Evolutionary conservation across 2,329 filamentous ascomycete genomes (phyloP).

Genomic region (Corynespora cassiicola): DNA sequence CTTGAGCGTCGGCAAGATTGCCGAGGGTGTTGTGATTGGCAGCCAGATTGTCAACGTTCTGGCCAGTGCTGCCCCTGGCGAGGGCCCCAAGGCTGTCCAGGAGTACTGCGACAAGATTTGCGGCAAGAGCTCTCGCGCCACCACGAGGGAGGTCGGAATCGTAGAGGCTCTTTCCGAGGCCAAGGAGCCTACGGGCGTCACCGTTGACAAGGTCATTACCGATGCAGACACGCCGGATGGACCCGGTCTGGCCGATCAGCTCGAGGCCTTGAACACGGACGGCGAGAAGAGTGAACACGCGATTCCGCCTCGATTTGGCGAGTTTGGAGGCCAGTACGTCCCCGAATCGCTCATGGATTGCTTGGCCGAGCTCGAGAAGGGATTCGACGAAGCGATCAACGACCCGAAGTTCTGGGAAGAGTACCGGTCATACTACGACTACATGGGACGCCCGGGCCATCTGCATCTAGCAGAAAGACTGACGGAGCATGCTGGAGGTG

Average conservation of each 20-base stretch:
- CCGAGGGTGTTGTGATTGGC: conserved; percentile 95
- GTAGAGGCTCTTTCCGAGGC: conserved; percentile 71
- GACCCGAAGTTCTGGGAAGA: conserved; percentile 97
- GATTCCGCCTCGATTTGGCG: conserved; percentile 86
- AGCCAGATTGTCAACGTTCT: conserved; percentile 91
- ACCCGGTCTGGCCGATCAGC: conserved; percentile 78
- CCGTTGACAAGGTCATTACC: conserved; percentile 72
- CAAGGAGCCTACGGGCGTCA: conserved; percentile 67
- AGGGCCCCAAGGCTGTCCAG: conserved; percentile 75
- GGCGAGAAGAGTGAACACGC: conserved; percentile 52
- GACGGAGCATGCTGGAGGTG: conserved; percentile 87
- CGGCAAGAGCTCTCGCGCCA: conserved; percentile 57
- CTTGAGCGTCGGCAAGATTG: conserved; percentile 78
- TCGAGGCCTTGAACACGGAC: conserved; percentile 78
- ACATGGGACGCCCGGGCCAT: conserved; percentile 94
- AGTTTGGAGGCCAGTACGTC: conserved; percentile 97
- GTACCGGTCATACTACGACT: conserved; percentile 93
- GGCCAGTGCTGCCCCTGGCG: conserved; percentile 69
- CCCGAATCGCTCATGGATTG: conserved; percentile 99
- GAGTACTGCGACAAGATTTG: conserved; percentile 84
- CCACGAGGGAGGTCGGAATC: conserved; percentile 72
- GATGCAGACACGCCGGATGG: conserved; percentile 62
- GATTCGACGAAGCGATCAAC: conserved; percentile 85
- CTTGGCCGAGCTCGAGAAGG: conserved; percentile 84
- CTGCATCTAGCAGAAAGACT: conserved; percentile 87